Evolutionary conservation across 106 monocot genomes (phyloP).

Genomic region (Allium fistulosum): DNA sequence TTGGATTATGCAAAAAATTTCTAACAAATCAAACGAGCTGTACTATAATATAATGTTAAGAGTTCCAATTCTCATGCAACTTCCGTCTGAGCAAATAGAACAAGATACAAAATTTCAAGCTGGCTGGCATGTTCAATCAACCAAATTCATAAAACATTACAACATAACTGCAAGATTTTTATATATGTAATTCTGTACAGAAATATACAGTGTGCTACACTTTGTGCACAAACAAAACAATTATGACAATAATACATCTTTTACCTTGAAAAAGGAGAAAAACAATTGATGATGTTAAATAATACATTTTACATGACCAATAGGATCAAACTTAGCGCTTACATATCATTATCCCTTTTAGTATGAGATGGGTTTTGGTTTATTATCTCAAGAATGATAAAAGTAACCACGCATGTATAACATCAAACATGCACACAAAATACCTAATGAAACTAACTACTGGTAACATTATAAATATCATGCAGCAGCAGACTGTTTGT

Average conservation of each 20-base stretch:
- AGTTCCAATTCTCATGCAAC: no score
- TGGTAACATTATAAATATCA: conserved; percentile 12
- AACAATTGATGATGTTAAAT: no score
- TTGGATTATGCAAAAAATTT: no score
- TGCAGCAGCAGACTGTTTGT: conserved; percentile 39
- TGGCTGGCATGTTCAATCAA: no score
- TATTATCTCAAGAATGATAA: conserved; percentile 19
- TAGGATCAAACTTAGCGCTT: conserved; percentile 4
- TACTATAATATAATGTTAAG: no score
- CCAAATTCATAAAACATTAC: no score
- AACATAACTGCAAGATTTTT: no score
- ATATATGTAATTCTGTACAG: background rate
- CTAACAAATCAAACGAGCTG: no score
- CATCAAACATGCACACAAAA: background rate
- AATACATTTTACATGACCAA: background rate
- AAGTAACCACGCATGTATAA: conserved; percentile 13
- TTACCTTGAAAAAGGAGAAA: no score
- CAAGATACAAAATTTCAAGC: no score
- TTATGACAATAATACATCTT: background rate
- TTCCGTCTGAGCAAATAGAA: no score
- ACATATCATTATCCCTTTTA: background rate
- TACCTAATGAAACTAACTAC: background rate
- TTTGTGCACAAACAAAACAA: background rate
- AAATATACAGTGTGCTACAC: background rate
- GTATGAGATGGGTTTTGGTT: background rate